phyloP scores from a whole-genome alignment of 257 asterid species.

The Orobanche coerulescens region DNA sequence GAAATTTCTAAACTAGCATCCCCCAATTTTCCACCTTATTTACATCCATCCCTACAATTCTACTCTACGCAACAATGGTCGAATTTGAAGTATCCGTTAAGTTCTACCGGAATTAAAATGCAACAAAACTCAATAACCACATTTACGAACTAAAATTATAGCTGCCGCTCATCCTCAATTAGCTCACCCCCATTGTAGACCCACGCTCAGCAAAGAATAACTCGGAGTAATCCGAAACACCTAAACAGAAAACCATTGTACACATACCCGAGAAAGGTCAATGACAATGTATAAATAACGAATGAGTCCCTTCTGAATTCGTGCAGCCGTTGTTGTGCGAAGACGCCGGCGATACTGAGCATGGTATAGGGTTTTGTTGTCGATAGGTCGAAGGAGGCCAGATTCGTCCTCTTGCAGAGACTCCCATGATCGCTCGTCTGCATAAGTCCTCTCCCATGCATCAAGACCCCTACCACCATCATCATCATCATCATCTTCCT shows the following conservation, averaged over 20 bases:
- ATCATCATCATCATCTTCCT: constrained; percentile 77
- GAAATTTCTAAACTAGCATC: constrained; percentile 1
- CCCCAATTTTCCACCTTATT: not conserved
- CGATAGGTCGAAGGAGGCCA: constrained; percentile 86
- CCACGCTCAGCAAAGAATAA: not conserved
- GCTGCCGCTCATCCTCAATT: not conserved
- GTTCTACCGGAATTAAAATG: not conserved
- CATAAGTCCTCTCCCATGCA: constrained; percentile 90
- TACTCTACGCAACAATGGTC: not conserved
- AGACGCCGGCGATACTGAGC: constrained; percentile 89
- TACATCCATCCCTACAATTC: constrained; percentile 2
- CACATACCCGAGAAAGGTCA: constrained; percentile 75
- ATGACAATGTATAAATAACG: constrained; percentile 75
- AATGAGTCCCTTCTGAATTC: constrained; percentile 89
- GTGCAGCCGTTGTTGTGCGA: constrained; percentile 51
- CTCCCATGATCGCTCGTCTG: constrained; percentile 98
- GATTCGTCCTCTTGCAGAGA: constrained; percentile 96
- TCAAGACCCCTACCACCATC: constrained; percentile 53
- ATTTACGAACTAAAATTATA: not conserved
- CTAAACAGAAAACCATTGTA: not conserved
- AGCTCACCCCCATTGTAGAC: not conserved
- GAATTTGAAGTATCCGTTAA: not conserved
- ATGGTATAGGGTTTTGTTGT: constrained; percentile 75
- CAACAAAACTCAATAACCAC: constrained; percentile 4
- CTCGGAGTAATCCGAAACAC: too few species aligned